These are phyloP conservation scores for Podospora sp. DNA, from an alignment of 495 filamentous ascomycete species.

Conservation along the genomic window DNA sequence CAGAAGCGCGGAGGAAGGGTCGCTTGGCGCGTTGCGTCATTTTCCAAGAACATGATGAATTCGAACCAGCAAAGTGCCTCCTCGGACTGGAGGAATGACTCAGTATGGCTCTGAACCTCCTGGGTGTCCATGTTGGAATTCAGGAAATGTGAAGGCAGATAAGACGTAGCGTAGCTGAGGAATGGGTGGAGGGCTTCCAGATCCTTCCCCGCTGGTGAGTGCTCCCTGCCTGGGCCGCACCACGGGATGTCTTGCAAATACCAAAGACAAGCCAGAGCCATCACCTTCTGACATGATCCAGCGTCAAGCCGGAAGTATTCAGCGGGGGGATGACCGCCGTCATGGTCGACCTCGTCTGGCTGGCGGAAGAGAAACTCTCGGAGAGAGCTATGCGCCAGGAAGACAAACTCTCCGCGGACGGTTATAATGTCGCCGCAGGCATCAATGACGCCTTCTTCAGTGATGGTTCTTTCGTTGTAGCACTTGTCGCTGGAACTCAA, in stretches of 20 bases:
- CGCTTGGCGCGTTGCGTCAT: not conserved
- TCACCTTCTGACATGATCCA: not conserved
- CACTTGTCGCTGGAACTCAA: not conserved
- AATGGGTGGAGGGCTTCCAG: not conserved
- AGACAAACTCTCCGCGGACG: not conserved
- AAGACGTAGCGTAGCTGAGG: not conserved
- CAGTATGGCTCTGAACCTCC: not conserved
- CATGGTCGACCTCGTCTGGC: not conserved
- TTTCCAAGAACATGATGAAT: not conserved
- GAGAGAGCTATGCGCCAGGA: not conserved
- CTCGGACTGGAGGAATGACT: not conserved
- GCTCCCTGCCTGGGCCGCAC: not conserved
- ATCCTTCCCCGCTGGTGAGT: no score
- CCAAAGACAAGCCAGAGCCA: slow-evolving; percentile 1
- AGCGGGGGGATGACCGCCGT: not conserved
- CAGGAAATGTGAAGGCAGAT: not conserved
- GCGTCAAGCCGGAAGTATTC: not conserved
- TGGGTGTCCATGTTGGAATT: not conserved
- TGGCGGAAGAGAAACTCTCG: not conserved
- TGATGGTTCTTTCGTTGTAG: not conserved
- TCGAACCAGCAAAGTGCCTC: not conserved
- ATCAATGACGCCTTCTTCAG: not conserved
- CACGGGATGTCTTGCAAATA: slow-evolving; percentile 1
- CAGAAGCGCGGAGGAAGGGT: not conserved
- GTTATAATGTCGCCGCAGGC: not conserved